Percentiles rank a stretch among this genome's conserved stretches.
Evolutionary conservation across 2,329 filamentous ascomycete species (phyloP).

Genomic region (Trichophyton schoenleinii): DNA sequence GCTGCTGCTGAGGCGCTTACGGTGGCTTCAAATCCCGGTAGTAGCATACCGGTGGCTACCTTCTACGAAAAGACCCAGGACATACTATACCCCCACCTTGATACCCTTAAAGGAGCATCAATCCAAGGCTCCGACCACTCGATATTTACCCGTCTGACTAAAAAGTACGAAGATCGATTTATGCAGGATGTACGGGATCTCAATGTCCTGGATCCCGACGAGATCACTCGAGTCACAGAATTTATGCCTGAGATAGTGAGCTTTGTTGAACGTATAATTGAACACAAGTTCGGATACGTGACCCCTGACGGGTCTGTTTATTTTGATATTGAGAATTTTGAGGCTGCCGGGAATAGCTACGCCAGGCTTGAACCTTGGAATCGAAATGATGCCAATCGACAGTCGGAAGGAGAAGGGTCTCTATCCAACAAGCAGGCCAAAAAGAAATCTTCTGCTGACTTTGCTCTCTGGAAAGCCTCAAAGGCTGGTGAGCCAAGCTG

Average conservation of each 20-base stretch:
- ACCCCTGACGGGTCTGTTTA: conserved; percentile 74
- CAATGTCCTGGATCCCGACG: conserved; percentile 72
- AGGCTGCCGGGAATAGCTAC: conserved; percentile 72
- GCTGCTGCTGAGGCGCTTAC: conserved; percentile 38
- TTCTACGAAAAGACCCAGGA: conserved; percentile 51
- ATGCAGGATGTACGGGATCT: conserved; percentile 75
- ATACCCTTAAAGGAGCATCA: conserved; percentile 45
- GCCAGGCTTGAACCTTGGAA: conserved; percentile 76
- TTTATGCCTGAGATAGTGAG: conserved; percentile 76
- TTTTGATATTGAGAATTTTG: conserved; percentile 81
- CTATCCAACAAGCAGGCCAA: conserved; percentile 47
- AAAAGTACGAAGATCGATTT: conserved; percentile 77
- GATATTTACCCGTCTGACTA: conserved; percentile 81
- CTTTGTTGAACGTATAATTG: conserved; percentile 70
- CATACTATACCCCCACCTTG: conserved; percentile 71
- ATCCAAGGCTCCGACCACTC: conserved; percentile 50
- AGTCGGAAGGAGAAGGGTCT: conserved; percentile 82
- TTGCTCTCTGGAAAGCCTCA: conserved; percentile 85
- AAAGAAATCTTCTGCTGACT: conserved; percentile 71
- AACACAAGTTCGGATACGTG: conserved; percentile 74
- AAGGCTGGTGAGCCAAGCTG: conserved; percentile 88
- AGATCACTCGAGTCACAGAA: conserved; percentile 80
- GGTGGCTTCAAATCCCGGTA: conserved; percentile 15
- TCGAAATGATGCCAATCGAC: conserved; percentile 66
- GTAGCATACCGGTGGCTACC: conserved; percentile 24